Conservation (phyloP, 768 basidiomycete genomes). For the Rhodotorula taiwanensis region DNA sequence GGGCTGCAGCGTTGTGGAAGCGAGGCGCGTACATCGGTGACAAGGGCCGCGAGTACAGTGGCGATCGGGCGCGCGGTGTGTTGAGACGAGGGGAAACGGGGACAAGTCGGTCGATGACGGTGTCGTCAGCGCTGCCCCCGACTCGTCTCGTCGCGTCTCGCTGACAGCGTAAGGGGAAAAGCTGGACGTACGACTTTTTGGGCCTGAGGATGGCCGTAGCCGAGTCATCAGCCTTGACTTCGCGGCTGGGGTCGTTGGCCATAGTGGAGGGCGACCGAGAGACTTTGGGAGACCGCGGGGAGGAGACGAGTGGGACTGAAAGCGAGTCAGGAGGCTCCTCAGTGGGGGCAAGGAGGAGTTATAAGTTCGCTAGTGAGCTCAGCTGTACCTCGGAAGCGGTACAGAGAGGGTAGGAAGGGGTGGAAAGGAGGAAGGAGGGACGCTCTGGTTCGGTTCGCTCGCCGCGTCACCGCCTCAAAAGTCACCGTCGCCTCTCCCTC, state of each 20-base stretch:
- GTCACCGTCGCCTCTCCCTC: no score
- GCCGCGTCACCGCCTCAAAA: no score
- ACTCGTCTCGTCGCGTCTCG: no score
- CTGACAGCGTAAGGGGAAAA: no score
- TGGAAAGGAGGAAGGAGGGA: not conserved
- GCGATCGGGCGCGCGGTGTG: no score
- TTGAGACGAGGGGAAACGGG: conserved; percentile 24
- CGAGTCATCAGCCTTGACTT: conserved; percentile 56
- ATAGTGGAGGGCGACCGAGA: conserved; percentile 2
- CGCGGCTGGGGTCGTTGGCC: conserved; percentile 34
- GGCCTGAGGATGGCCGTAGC: conserved; percentile 92
- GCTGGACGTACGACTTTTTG: conserved; percentile 87
- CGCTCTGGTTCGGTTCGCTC: not conserved
- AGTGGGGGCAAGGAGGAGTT: no score
- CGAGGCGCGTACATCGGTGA: no score
- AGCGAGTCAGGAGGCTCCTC: no score
- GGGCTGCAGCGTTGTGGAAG: conserved; percentile 54
- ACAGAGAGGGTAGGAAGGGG: no score
- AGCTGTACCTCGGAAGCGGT: no score
- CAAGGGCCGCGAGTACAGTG: not conserved
- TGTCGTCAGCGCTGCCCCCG: not conserved
- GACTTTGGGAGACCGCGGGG: not conserved
- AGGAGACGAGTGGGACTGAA: no score
- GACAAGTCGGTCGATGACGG: not conserved
- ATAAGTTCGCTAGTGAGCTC: no score